phyloP scores from a whole-genome alignment of 2,329 filamentous ascomycete genomes.

The Ophioceras dolichostomum region DNA sequence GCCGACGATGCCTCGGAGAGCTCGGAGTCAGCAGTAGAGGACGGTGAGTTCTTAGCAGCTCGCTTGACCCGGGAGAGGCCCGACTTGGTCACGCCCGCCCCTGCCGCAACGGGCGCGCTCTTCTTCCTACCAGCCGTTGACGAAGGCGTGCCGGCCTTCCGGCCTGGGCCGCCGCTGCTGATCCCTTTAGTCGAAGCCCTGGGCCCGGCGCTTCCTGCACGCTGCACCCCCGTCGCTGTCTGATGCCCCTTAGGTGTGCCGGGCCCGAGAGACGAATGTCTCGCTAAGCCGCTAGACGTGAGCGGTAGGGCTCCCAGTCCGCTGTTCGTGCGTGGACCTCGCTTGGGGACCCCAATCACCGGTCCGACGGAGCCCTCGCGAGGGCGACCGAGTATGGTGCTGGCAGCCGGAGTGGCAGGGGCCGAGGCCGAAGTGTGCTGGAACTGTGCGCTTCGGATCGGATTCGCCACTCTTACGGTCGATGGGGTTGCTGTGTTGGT shows the following conservation, averaged over 20 bases:
- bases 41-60: slow-evolving; percentile 46
- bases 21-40: slow-evolving; percentile 51
- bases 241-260: slow-evolving; percentile 42
- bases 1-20: slow-evolving; percentile 49
- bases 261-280: slow-evolving; percentile 51
- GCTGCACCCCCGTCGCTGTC: slow-evolving; percentile 14
- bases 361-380: slow-evolving; percentile 48
- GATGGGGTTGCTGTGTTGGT: slow-evolving; percentile 22
- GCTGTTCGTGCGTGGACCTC: slow-evolving; percentile 34
- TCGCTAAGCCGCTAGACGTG: slow-evolving; percentile 45
- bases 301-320: slow-evolving; percentile 33
- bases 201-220: slow-evolving; percentile 47
- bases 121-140: slow-evolving; percentile 32
- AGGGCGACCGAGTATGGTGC: slow-evolving; percentile 44
- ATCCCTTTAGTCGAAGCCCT: slow-evolving; percentile 35
- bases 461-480: slow-evolving; percentile 26
- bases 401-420: slow-evolving; percentile 47
- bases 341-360: slow-evolving; percentile 33
- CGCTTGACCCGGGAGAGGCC: slow-evolving; percentile 51
- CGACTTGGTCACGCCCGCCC: slow-evolving; percentile 34
- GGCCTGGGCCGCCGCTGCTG: slow-evolving; percentile 20
- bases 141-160: slow-evolving; percentile 33
- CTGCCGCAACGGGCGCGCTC: slow-evolving; percentile 19
- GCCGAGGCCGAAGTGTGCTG: slow-evolving; percentile 40
- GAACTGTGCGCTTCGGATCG: slow-evolving; percentile 35